Evolutionary conservation across 2,329 filamentous ascomycete species (phyloP).

Genomic region (Botryotinia narcissicola): DNA sequence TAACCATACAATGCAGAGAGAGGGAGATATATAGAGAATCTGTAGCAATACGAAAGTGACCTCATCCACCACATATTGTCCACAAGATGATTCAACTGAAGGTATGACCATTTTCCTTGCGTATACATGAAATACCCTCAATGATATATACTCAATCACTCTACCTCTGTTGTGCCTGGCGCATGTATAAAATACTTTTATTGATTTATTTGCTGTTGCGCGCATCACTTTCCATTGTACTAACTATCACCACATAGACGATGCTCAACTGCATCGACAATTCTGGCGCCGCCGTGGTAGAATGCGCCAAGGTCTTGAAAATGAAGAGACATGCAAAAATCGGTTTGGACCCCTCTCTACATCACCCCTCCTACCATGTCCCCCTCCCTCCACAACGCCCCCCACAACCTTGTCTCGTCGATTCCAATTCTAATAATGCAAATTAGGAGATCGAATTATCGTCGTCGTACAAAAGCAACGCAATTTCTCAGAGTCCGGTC

Average conservation of each 20-base stretch:
- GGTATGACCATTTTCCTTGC: slow-evolving; percentile 44
- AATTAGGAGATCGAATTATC: slow-evolving; percentile 86
- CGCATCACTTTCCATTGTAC: neutral
- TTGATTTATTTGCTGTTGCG: neutral
- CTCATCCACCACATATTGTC: slow-evolving; percentile 25
- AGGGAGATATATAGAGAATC: neutral
- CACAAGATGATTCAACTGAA: slow-evolving; percentile 88
- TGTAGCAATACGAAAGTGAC: slow-evolving; percentile 18
- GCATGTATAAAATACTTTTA: neutral
- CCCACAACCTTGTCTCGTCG: neutral
- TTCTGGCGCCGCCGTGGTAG: slow-evolving; percentile 93
- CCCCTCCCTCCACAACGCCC: neutral
- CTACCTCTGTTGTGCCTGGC: neutral
- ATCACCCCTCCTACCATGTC: neutral
- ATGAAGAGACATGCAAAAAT: slow-evolving; percentile 87
- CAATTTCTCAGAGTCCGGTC: slow-evolving; percentile 67
- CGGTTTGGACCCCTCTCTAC: slow-evolving; percentile 55
- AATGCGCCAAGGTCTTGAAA: slow-evolving; percentile 89
- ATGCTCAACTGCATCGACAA: slow-evolving; percentile 99
- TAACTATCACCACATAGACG: slow-evolving; percentile 56
- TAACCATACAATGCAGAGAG: neutral
- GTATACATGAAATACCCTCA: neutral
- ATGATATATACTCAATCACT: neutral
- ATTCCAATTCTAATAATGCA: slow-evolving; percentile 6
- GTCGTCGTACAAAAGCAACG: slow-evolving; percentile 97